phyloP scores from a whole-genome alignment of 768 basidiomycete species.

The Lentinula aciculospora region DNA sequence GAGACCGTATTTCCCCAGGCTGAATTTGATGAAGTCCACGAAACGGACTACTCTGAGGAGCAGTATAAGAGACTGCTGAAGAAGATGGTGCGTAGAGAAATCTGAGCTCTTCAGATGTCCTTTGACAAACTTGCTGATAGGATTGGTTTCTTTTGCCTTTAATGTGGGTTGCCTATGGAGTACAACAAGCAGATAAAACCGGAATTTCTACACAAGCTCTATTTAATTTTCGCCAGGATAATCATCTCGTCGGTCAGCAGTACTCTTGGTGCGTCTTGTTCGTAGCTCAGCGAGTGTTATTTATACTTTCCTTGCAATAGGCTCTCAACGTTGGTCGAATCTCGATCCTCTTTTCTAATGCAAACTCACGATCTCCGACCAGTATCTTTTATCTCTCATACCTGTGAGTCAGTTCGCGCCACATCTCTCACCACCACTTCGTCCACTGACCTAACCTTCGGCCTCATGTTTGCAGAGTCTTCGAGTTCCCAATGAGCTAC shows the following conservation, averaged over 20 bases:
- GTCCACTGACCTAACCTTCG: background rate
- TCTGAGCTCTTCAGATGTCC: background rate
- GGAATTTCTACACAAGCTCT: constrained; percentile 6
- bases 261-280: constrained; percentile 7
- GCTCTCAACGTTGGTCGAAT: constrained; percentile 4
- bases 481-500: constrained; percentile 9
- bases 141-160: constrained; percentile 7
- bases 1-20: background rate
- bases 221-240: constrained; percentile 7
- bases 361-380: background rate
- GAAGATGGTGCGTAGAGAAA: background rate
- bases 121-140: background rate
- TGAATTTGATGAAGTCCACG: background rate
- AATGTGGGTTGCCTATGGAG: constrained; percentile 11
- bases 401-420: constrained; percentile 2
- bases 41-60: constrained; percentile 7
- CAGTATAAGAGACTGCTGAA: constrained; percentile 4
- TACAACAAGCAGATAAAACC: constrained; percentile 11
- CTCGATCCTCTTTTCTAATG: background rate
- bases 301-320: background rate
- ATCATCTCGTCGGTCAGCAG: constrained; percentile 9
- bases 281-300: background rate
- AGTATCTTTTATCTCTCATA: constrained; percentile 9
- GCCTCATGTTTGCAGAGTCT: background rate
- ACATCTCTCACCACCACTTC: background rate